Evolutionary conservation across 768 basidiomycete genomes (phyloP).

Genomic region (Cystofilobasidium macerans): DNA sequence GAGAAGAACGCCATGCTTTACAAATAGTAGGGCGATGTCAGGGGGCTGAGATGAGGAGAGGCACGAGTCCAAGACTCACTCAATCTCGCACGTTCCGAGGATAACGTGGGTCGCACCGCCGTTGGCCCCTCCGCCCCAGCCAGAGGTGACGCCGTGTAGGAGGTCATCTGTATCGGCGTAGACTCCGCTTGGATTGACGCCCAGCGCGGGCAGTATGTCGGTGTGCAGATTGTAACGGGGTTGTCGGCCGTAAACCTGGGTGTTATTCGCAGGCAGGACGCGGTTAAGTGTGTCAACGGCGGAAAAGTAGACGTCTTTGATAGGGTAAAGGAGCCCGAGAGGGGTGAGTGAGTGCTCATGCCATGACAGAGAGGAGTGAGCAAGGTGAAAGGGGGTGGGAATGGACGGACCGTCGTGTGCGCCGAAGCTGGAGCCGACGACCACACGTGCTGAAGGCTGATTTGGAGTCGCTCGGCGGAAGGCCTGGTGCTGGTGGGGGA

Average conservation of each 20-base stretch:
- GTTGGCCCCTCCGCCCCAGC: conserved; percentile 2
- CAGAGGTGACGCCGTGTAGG: background rate
- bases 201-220: background rate
- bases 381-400: background rate
- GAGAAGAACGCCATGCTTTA: conserved; percentile 15
- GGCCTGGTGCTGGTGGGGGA: no score
- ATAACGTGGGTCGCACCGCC: conserved; percentile 5
- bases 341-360: no score
- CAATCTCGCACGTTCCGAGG: conserved; percentile 21
- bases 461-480: no score
- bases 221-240: conserved; percentile 9
- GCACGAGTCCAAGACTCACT: conserved; percentile 1
- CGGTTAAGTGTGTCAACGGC: conserved; percentile 6
- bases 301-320: conserved; percentile 16
- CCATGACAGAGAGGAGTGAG: no score
- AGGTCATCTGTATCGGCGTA: background rate
- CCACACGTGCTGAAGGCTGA: no score
- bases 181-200: background rate
- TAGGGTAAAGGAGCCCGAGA: no score
- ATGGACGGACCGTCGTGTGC: background rate
- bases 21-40: background rate
- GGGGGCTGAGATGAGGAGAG: background rate
- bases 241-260: conserved; percentile 3
- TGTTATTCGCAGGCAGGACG: background rate
- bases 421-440: conserved; percentile 1